Evolutionary conservation across 768 basidiomycete species (phyloP).

Genomic region (Psilocybe cyanescens): DNA sequence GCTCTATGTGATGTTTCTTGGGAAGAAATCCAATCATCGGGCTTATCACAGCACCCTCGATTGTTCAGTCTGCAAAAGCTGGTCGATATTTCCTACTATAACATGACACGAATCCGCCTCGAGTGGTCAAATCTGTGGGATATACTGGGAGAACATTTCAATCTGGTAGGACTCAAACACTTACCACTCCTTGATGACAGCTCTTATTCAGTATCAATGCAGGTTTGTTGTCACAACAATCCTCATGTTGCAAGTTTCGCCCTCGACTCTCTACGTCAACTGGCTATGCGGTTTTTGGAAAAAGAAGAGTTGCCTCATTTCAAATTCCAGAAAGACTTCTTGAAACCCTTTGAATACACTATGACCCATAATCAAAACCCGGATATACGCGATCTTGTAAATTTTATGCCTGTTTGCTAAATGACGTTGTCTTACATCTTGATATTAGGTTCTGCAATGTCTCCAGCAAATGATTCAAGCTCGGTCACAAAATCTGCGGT

Average conservation of each 20-base stretch:
- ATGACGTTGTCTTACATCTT: neutral
- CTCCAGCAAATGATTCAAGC: constrained; percentile 99
- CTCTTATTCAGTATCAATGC: neutral
- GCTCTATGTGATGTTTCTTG: constrained; percentile 97
- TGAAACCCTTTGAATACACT: constrained; percentile 97
- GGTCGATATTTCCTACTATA: constrained; percentile 99
- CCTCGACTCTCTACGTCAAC: constrained; percentile 91
- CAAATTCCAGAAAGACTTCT: constrained; percentile 99
- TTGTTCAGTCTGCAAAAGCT: constrained; percentile 97
- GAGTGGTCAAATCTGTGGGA: constrained; percentile 99
- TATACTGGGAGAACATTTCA: constrained; percentile 98
- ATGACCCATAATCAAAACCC: constrained; percentile 97
- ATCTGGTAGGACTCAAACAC: constrained; percentile 62
- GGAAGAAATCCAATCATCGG: constrained; percentile 99
- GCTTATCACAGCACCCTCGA: constrained; percentile 90
- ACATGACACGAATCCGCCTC: constrained; percentile 96
- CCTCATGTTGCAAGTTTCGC: constrained; percentile 97
- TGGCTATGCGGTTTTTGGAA: constrained; percentile 98
- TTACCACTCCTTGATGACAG: neutral
- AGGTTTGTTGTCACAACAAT: constrained; percentile 99
- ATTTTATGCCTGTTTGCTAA: constrained; percentile 2
- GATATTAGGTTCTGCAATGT: constrained; percentile 86
- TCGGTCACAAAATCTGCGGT: constrained; percentile 91
- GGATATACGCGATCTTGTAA: constrained; percentile 94
- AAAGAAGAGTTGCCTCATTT: constrained; percentile 98